Conservation (phyloP, 1,284 basidiomycete species). For the Hypsizygus ulmarius region DNA sequence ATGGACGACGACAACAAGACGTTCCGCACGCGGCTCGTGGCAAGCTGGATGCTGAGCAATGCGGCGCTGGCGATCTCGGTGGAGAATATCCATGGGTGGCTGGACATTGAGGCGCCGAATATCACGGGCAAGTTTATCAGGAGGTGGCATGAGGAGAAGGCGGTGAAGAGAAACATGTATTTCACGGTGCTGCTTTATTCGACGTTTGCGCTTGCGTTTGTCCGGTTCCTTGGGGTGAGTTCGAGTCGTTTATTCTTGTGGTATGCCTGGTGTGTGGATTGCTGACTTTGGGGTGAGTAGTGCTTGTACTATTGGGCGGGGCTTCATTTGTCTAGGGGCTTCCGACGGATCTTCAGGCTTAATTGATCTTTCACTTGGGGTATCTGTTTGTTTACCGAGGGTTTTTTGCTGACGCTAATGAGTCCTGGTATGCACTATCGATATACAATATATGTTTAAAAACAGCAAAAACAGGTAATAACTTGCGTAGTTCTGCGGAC, state of each 20-base stretch:
- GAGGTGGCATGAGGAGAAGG: constrained; percentile 41
- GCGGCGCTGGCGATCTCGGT: constrained; percentile 67
- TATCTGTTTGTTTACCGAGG: background rate
- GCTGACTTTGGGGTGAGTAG: constrained; percentile 3
- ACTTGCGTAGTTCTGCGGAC: too few species aligned
- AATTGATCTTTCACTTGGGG: constrained; percentile 13
- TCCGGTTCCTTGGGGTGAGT: constrained; percentile 73
- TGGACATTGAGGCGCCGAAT: constrained; percentile 36
- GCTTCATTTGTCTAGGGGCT: constrained; percentile 20
- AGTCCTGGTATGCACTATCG: constrained; percentile 6
- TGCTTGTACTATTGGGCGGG: constrained; percentile 23
- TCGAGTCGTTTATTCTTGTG: constrained; percentile 37
- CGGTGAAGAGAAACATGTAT: constrained; percentile 60
- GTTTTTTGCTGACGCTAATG: background rate
- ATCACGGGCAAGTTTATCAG: constrained; percentile 28
- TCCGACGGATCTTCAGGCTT: constrained; percentile 21
- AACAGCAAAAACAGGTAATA: too few species aligned
- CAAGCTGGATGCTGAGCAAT: constrained; percentile 74
- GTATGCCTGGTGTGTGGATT: background rate
- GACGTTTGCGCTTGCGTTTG: constrained; percentile 69
- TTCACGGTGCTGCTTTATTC: constrained; percentile 78
- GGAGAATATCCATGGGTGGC: constrained; percentile 70
- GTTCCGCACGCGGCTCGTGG: constrained; percentile 77
- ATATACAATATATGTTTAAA: background rate
- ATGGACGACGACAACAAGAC: constrained; percentile 82